phyloP scores from a whole-genome alignment of 495 filamentous ascomycete genomes.

The Penicillium waksmanii region DNA sequence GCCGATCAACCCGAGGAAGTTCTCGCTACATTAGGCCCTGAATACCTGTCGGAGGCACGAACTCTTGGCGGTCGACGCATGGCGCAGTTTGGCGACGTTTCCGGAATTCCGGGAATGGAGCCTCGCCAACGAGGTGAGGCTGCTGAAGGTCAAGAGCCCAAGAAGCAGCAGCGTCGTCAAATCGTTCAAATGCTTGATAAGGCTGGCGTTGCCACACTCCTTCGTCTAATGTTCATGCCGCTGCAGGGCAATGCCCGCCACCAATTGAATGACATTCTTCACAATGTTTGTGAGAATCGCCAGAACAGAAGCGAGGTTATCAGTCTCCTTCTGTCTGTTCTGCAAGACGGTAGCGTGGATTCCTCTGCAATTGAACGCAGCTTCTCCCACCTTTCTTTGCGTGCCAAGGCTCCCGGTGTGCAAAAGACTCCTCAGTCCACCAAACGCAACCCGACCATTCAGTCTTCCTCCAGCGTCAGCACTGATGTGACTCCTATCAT shows the following conservation, averaged over 20 bases:
- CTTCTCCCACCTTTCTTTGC: slow-evolving; percentile 88
- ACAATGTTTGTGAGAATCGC: slow-evolving; percentile 88
- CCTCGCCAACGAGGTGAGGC: slow-evolving; percentile 49
- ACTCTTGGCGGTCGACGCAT: slow-evolving; percentile 65
- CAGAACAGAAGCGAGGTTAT: slow-evolving; percentile 96
- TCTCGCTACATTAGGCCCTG: slow-evolving; percentile 80
- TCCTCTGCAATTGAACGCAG: slow-evolving; percentile 92
- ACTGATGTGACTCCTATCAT: slow-evolving; percentile 88
- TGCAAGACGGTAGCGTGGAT: slow-evolving; percentile 96
- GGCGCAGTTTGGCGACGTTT: slow-evolving; percentile 60
- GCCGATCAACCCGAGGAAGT: slow-evolving; percentile 91
- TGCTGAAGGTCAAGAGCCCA: slow-evolving; percentile 48
- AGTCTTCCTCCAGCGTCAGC: slow-evolving; percentile 55
- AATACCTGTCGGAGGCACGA: slow-evolving; percentile 84
- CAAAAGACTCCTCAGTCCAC: slow-evolving; percentile 79
- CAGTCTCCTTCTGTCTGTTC: slow-evolving; percentile 85
- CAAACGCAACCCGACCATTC: slow-evolving; percentile 69
- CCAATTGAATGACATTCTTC: slow-evolving; percentile 81
- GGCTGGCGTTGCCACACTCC: slow-evolving; percentile 86
- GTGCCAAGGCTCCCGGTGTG: slow-evolving; percentile 76
- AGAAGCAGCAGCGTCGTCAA: slow-evolving; percentile 75
- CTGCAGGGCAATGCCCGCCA: slow-evolving; percentile 81
- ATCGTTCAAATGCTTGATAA: slow-evolving; percentile 97
- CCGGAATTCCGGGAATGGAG: slow-evolving; percentile 35
- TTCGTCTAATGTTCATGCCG: slow-evolving; percentile 95